A percentile compares a stretch with the other conserved stretches of the same genome.
Conservation (phyloP, 2,329 filamentous ascomycete genomes). For the Penicillium sp. region DNA sequence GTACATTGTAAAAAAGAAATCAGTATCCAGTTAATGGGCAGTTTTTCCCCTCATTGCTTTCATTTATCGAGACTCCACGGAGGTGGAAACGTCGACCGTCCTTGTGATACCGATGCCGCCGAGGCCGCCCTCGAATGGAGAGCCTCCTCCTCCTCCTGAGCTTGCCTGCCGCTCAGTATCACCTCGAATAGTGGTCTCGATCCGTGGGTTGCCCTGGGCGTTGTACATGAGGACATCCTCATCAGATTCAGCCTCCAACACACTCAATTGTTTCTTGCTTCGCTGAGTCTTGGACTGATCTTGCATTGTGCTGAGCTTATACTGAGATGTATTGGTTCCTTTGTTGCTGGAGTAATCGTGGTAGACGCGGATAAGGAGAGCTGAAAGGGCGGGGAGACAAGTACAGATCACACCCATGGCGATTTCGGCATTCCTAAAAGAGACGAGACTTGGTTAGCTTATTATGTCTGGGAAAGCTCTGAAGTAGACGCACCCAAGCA, state of each 20-base stretch:
- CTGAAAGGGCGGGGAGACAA: slow-evolving; percentile 38
- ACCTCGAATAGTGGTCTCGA: slow-evolving; percentile 27
- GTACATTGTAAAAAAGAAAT: background rate
- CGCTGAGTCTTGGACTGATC: slow-evolving; percentile 13
- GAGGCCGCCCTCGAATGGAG: slow-evolving; percentile 10
- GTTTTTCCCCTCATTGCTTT: background rate
- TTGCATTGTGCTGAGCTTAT: slow-evolving; percentile 21
- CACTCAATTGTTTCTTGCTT: slow-evolving; percentile 16
- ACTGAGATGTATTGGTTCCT: slow-evolving; percentile 16
- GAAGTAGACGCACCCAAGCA: slow-evolving; percentile 33
- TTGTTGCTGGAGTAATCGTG: slow-evolving; percentile 28
- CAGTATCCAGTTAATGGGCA: background rate
- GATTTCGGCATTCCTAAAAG: slow-evolving; percentile 37
- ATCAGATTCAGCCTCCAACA: slow-evolving; percentile 20
- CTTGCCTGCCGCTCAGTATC: slow-evolving; percentile 6
- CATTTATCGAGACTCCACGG: slow-evolving; percentile 9
- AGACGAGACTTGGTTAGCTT: slow-evolving; percentile 26
- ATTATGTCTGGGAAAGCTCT: slow-evolving; percentile 18
- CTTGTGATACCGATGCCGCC: slow-evolving; percentile 26
- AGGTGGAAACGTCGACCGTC: slow-evolving; percentile 28
- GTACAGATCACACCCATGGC: slow-evolving; percentile 41
- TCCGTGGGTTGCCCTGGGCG: slow-evolving; percentile 24
- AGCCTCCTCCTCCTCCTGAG: no score
- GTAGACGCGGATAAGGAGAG: slow-evolving; percentile 32
- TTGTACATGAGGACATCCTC: slow-evolving; percentile 27